These are phyloP conservation scores for Salvia splendens DNA, from an alignment of 257 asterid species.

Conservation along the genomic window DNA sequence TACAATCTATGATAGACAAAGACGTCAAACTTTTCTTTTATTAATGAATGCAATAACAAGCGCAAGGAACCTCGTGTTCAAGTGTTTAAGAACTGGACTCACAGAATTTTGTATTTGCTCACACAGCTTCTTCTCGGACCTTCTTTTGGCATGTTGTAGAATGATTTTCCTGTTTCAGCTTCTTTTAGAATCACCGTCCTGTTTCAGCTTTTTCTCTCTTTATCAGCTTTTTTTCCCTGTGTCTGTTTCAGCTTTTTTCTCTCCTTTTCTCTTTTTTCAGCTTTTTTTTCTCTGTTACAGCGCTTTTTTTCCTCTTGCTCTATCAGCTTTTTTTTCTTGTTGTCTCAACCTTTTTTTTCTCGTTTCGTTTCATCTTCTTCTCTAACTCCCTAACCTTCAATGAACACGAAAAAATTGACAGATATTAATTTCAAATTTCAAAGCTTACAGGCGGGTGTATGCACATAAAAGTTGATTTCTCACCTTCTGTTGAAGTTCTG, in stretches of 20 bases:
- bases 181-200: too few relatives aligned
- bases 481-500: conserved; percentile 85
- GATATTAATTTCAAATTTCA: not conserved
- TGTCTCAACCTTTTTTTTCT: too few relatives aligned
- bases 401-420: conserved; percentile 10
- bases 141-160: conserved; percentile 56
- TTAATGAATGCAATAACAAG: conserved; percentile 9
- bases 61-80: conserved; percentile 61
- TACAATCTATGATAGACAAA: too few relatives aligned
- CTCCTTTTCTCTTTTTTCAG: too few relatives aligned
- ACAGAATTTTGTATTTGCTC: conserved; percentile 59
- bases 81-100: conserved; percentile 54
- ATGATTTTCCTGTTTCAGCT: conserved; percentile 51
- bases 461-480: conserved; percentile 1
- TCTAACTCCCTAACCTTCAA: conserved; percentile 71
- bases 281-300: too few relatives aligned
- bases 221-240: too few relatives aligned
- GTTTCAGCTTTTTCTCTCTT: too few relatives aligned
- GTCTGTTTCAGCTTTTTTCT: too few relatives aligned
- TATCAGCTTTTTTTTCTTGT: too few relatives aligned
- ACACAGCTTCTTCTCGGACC: conserved; percentile 68
- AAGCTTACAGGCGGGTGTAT: not conserved
- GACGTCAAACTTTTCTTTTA: too few relatives aligned
- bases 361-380: conserved; percentile 72
- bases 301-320: too few relatives aligned